Evolutionary conservation across 2,329 filamentous ascomycete species (phyloP).

Genomic region (Sporothrix brasiliensis): DNA sequence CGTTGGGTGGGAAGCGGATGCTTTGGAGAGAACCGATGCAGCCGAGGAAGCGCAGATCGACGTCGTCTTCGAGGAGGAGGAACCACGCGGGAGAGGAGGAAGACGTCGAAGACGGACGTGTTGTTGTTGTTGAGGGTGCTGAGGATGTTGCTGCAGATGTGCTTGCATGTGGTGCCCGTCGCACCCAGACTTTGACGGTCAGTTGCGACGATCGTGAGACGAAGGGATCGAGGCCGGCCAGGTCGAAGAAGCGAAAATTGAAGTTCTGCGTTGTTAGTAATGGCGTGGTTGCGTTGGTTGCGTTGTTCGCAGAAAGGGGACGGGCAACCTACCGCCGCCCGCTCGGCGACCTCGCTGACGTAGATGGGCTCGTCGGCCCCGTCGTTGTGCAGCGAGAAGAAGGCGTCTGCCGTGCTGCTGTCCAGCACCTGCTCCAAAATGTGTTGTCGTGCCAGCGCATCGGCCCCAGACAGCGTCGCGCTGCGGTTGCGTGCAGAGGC

Average conservation of each 20-base stretch:
- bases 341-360: slow-evolving; percentile 77
- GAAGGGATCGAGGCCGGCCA: slow-evolving; percentile 63
- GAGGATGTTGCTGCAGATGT: not conserved
- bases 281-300: not conserved
- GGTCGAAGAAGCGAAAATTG: slow-evolving; percentile 82
- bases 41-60: slow-evolving; percentile 73
- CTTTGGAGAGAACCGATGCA: slow-evolving; percentile 71
- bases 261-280: slow-evolving; percentile 63
- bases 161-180: slow-evolving; percentile 42
- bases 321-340: slow-evolving; percentile 62
- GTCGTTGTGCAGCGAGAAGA: slow-evolving; percentile 79
- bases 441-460: slow-evolving; percentile 61
- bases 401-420: slow-evolving; percentile 77
- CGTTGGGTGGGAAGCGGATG: slow-evolving; percentile 77
- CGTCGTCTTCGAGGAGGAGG: slow-evolving; percentile 70
- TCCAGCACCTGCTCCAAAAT: slow-evolving; percentile 74
- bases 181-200: slow-evolving; percentile 75
- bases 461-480: slow-evolving; percentile 53
- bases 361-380: slow-evolving; percentile 75
- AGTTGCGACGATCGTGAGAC: slow-evolving; percentile 68
- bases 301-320: not conserved
- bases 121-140: not conserved
- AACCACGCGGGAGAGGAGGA: slow-evolving; percentile 48
- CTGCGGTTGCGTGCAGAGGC: slow-evolving; percentile 49
- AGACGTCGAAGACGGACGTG: not conserved